Evolutionary conservation across 2,329 filamentous ascomycete genomes (phyloP).

Genomic region (Penicillium sp.): DNA sequence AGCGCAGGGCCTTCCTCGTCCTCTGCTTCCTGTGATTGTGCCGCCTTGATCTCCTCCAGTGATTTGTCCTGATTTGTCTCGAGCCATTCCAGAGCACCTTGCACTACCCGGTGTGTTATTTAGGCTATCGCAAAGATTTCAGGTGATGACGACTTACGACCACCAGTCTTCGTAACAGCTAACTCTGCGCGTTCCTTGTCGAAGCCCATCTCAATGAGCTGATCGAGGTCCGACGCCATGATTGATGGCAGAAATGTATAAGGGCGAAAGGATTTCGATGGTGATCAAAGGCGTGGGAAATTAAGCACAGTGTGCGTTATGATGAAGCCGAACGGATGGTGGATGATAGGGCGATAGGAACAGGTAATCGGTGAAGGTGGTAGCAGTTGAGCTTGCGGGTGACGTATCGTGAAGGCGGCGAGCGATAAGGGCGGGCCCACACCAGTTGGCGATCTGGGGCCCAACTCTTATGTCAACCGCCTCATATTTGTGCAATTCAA

Average conservation of each 20-base stretch:
- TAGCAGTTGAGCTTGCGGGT: conserved; percentile 21
- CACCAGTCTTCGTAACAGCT: conserved; percentile 79
- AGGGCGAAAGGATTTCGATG: background rate
- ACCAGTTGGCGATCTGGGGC: background rate
- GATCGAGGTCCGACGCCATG: conserved; percentile 56
- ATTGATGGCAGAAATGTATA: background rate
- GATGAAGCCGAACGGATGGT: background rate
- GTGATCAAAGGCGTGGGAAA: background rate
- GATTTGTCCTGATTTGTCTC: conserved; percentile 87
- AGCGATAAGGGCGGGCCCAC: conserved; percentile 20
- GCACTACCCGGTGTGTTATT: conserved; percentile 56
- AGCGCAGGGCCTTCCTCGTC: conserved; percentile 63
- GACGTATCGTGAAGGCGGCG: conserved; percentile 32
- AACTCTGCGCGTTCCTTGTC: conserved; percentile 77
- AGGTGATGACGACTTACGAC: conserved; percentile 57
- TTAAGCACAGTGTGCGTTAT: background rate
- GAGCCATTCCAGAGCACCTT: conserved; percentile 91
- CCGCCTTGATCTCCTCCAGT: conserved; percentile 72
- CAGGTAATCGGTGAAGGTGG: conserved; percentile 6
- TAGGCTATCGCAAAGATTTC: background rate
- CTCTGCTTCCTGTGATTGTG: conserved; percentile 50
- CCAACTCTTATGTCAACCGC: background rate
- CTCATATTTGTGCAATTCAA: background rate
- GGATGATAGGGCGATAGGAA: background rate
- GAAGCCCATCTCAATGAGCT: conserved; percentile 71